Evolutionary conservation across 1,284 basidiomycete genomes (phyloP), one percentile per base, ranked within the genome.

Genomic region (Polyporus tsugae): DNA sequence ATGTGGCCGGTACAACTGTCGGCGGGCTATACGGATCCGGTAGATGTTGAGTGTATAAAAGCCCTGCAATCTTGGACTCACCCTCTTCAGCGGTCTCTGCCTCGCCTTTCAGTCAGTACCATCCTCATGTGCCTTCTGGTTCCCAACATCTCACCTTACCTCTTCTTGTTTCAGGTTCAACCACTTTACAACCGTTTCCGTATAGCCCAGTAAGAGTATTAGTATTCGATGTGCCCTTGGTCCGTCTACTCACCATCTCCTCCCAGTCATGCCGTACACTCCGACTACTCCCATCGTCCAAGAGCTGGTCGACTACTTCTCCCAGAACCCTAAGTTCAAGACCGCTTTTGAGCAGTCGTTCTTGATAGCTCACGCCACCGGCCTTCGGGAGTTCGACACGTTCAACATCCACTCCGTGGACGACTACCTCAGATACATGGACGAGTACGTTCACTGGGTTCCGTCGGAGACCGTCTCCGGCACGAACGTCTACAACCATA

Each of bases 341-440:
- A 42, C 44, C 6, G 63, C 61, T 13, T 71, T 75, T 57, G 41
- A 70, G 53, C 17, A 69, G 46, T 63, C 68, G 11, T 70, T 71
- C 60, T 19, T 39, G 29, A 49, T 57, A 22, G 71, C 71, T 19
- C n/a, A 60, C 7, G 53, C 55, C 9, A 68, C 64, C 6, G 66
- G 68, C 15, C 19, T 73, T 33, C 33, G 25, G 19, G 64, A 69
- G 33, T 72, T 74, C 68, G 39, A 65, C 7, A 57, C 65, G 15
- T 72, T 63, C 69, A 62, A 59, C 19, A 68, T 73, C 65, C 29
- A 70, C 17, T 67, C 68, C 35, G 35, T 73, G 46, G 72, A 68
- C 36, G 69, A 70, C 65, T 73, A 72, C 60, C 46, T 73, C 53
- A 35, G 60, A 19, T 72, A 63, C 39, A 60, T 42, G 66, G 60